phyloP scores from a whole-genome alignment of 495 filamentous ascomycete genomes.

The Penicillium paradoxum region DNA sequence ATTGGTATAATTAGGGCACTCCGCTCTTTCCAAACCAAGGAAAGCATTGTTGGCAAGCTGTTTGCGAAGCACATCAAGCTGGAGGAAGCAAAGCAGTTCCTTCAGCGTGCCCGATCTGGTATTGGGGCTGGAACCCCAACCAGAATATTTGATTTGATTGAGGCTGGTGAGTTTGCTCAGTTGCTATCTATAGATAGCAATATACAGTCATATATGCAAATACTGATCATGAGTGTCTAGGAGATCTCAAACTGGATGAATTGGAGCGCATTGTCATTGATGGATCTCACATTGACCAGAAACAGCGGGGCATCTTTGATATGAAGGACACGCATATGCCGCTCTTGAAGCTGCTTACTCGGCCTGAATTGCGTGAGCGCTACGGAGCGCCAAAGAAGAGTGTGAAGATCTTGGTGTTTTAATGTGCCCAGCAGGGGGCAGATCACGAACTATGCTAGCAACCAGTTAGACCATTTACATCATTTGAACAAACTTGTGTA shows the following conservation, averaged over 20 bases:
- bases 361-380: constrained; percentile 61
- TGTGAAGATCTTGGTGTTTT: constrained; percentile 40
- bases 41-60: constrained; percentile 75
- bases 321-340: constrained; percentile 85
- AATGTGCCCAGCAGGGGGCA: constrained; percentile 3
- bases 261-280: constrained; percentile 82
- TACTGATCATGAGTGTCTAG: constrained; percentile 37
- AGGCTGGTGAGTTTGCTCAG: constrained; percentile 55
- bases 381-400: constrained; percentile 47
- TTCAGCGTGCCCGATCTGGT: constrained; percentile 59
- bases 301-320: constrained; percentile 86
- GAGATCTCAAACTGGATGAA: constrained; percentile 59
- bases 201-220: background rate
- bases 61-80: constrained; percentile 99
- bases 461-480: background rate
- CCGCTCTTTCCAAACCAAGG: constrained; percentile 71
- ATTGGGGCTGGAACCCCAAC: constrained; percentile 88
- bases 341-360: constrained; percentile 62
- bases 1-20: constrained; percentile 49
- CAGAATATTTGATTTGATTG: constrained; percentile 73
- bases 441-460: background rate
- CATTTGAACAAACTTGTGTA: background rate
- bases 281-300: constrained; percentile 83
- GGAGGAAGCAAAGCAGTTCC: constrained; percentile 73
- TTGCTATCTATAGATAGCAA: background rate